A percentile compares a stretch with the other conserved stretches of the same genome.
These are phyloP conservation scores for Colletotrichum viniferum DNA, from an alignment of 2,329 filamentous ascomycete species.

Conservation along the genomic window DNA sequence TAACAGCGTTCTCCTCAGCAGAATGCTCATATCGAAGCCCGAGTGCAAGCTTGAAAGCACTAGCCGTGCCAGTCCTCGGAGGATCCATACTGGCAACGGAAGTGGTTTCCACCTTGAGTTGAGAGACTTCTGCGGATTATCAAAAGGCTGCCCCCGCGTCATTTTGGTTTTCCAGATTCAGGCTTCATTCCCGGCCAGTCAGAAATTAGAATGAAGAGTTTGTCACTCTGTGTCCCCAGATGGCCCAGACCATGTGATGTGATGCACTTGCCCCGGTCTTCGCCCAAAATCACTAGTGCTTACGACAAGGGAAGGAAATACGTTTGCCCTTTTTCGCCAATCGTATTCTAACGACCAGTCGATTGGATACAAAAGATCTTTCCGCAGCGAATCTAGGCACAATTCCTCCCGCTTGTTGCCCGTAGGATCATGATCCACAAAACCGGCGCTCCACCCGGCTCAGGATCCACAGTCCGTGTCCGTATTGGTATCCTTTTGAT, in stretches of 20 bases:
- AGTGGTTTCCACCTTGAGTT: not conserved
- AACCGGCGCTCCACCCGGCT: not conserved
- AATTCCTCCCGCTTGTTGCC: not conserved
- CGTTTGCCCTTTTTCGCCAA: not conserved
- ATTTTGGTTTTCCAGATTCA: not conserved
- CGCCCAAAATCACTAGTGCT: not conserved
- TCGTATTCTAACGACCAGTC: not conserved
- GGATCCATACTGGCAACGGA: not conserved
- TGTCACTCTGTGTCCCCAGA: not conserved
- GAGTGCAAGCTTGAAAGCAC: not conserved
- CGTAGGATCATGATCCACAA: not conserved
- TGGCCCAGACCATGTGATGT: not conserved
- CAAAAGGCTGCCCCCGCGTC: not conserved
- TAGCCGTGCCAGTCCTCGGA: not conserved
- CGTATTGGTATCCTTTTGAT: not conserved
- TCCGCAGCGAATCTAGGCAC: not conserved
- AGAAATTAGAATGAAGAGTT: not conserved
- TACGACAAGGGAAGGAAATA: not conserved
- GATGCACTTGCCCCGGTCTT: not conserved
- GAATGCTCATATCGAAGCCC: not conserved
- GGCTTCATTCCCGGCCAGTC: not conserved
- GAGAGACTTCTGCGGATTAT: not conserved
- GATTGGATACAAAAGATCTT: not conserved
- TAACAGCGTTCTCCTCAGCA: not conserved
- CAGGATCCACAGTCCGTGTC: not conserved